Conservation (phyloP, 768 basidiomycete genomes). For the Russula sp. region DNA sequence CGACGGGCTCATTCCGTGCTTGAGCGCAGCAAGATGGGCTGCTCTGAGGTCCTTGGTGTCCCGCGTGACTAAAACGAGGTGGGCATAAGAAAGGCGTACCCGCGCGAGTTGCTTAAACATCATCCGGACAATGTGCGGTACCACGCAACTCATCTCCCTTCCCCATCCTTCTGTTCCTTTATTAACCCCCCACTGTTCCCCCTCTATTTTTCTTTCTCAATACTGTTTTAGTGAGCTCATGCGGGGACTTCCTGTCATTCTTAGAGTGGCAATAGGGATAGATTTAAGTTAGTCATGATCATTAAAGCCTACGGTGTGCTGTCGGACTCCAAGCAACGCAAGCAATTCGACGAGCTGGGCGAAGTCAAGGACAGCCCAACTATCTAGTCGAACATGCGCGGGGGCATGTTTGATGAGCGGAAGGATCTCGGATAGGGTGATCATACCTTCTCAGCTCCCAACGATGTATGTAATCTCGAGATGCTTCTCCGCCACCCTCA, state of each 20-base stretch:
- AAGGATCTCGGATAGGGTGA: too few relatives aligned
- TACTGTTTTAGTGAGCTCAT: neutral
- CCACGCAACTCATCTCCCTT: neutral
- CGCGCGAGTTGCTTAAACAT: constrained; percentile 77
- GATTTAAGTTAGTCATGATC: constrained; percentile 85
- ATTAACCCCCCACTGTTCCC: too few relatives aligned
- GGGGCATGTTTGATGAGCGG: constrained; percentile 28
- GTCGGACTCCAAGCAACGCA: constrained; percentile 63
- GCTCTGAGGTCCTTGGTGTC: constrained; percentile 73
- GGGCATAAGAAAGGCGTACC: constrained; percentile 90
- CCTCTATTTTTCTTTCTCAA: too few relatives aligned
- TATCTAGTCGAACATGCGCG: constrained; percentile 26
- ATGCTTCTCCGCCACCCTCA: too few relatives aligned
- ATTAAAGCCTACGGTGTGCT: constrained; percentile 81
- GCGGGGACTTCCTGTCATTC: neutral
- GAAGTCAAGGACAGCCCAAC: constrained; percentile 70
- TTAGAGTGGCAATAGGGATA: constrained; percentile 90
- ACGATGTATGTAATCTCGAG: too few relatives aligned
- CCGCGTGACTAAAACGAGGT: constrained; percentile 50
- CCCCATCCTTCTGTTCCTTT: neutral
- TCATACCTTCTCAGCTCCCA: too few relatives aligned
- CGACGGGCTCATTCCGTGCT: constrained; percentile 62
- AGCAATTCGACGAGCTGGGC: constrained; percentile 66
- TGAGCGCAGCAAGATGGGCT: constrained; percentile 85
- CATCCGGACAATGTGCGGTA: constrained; percentile 71